phyloP scores from a whole-genome alignment of 441 rosid genomes.

The Melianthus villosus region DNA sequence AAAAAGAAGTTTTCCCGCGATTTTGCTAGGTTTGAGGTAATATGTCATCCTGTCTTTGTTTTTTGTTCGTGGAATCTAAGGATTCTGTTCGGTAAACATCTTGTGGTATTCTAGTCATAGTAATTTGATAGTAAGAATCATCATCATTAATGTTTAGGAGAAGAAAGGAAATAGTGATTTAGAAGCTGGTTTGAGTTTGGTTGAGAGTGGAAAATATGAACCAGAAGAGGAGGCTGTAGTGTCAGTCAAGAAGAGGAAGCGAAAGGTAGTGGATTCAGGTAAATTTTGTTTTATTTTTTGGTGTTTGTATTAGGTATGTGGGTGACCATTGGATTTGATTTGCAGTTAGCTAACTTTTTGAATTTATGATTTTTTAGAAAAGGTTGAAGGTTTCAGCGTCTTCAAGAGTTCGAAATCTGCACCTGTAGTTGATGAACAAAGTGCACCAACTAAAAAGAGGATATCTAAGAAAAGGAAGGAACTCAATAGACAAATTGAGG shows the following conservation, averaged over 20 bases:
- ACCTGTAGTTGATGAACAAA: conserved; percentile 10
- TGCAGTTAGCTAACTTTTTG: conserved; percentile 4
- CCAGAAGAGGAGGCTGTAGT: conserved; percentile 10
- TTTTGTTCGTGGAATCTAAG: background rate
- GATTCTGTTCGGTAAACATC: background rate
- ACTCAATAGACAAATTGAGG: conserved; percentile 50
- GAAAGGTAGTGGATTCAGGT: conserved; percentile 35
- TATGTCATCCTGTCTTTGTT: conserved; percentile 1
- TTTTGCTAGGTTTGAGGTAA: conserved; percentile 51
- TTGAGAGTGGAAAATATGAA: conserved; percentile 19
- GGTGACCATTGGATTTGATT: background rate
- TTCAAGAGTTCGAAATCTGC: conserved; percentile 38
- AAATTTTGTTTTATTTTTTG: background rate
- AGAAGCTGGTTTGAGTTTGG: conserved; percentile 18
- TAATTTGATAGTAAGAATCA: background rate
- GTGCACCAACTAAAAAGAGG: conserved; percentile 15
- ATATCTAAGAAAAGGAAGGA: conserved; percentile 29
- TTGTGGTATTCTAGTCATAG: background rate
- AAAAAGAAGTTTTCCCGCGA: conserved; percentile 47
- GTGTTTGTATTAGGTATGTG: background rate
- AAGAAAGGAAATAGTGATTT: conserved; percentile 21
- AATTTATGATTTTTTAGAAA: too few relatives aligned
- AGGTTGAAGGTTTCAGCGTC: conserved; percentile 66
- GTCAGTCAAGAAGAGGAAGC: conserved; percentile 45
- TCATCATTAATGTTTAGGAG: conserved; percentile 15